A percentile compares a stretch with the other conserved stretches of the same genome.
Conservation (phyloP, 306 rosid genomes). For the Casuarina glauca region DNA sequence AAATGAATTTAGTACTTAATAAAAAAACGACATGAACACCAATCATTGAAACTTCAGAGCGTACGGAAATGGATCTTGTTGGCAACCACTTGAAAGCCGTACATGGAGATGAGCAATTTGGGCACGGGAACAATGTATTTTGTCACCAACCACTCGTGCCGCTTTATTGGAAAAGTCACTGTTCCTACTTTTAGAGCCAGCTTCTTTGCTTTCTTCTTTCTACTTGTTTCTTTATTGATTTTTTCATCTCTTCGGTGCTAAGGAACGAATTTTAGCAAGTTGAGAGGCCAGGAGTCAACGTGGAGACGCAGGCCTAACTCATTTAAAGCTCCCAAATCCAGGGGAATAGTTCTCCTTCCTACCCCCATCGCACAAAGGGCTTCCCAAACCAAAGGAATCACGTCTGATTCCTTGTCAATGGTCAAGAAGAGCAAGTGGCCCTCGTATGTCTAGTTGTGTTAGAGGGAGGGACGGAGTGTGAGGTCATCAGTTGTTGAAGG, state of each 20-base stretch:
- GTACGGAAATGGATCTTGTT: no score
- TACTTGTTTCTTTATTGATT: neutral
- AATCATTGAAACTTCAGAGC: neutral
- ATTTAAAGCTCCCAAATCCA: neutral
- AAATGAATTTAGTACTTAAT: neutral
- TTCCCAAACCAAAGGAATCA: neutral
- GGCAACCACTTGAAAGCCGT: neutral
- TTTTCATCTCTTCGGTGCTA: constrained; percentile 36
- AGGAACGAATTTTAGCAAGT: constrained; percentile 34
- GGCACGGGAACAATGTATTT: neutral
- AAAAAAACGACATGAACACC: neutral
- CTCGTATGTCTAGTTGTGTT: no score
- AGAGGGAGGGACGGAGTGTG: no score
- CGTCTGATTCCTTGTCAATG: no score
- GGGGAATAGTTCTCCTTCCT: neutral
- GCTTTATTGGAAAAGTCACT: neutral
- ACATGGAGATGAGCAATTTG: neutral
- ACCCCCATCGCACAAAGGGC: neutral
- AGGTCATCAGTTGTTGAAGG: no score
- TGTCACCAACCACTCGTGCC: neutral
- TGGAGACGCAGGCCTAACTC: neutral
- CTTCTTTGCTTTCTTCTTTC: neutral
- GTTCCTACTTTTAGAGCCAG: neutral
- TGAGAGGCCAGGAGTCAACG: constrained; percentile 3
- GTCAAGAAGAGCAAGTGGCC: neutral